These are phyloP conservation scores for Allium cepa DNA, from an alignment of 106 monocot genomes.

Conservation along the genomic window DNA sequence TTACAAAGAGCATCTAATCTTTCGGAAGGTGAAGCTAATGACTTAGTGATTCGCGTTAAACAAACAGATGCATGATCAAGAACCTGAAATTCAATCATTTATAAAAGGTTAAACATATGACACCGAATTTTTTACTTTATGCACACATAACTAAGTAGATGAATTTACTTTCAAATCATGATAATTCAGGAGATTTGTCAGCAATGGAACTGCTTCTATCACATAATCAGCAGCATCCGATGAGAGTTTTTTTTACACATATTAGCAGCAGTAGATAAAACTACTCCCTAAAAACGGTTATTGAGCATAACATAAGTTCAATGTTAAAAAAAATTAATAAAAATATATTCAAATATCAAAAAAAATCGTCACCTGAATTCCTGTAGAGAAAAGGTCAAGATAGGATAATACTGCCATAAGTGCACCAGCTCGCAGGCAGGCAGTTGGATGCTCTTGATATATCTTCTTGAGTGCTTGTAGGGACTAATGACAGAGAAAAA, in stretches of 20 bases:
- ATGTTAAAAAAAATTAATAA: neutral
- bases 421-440: conserved; percentile 94
- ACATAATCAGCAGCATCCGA: conserved; percentile 99
- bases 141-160: neutral
- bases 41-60: conserved; percentile 76
- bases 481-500: conserved; percentile 36
- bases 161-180: conserved; percentile 80
- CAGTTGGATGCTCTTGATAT: conserved; percentile 92
- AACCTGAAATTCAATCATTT: conserved; percentile 35
- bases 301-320: neutral
- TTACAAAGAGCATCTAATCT: conserved; percentile 87
- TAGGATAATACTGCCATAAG: conserved; percentile 99
- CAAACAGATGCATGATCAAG: conserved; percentile 83
- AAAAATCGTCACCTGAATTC: conserved; percentile 66
- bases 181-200: conserved; percentile 90
- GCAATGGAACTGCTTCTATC: conserved; percentile 97
- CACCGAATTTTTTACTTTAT: neutral
- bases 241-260: conserved; percentile 96
- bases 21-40: conserved; percentile 78
- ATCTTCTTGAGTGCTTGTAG: conserved; percentile 99
- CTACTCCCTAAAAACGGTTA: conserved; percentile 64
- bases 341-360: neutral
- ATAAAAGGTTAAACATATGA: neutral
- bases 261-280: conserved; percentile 95
- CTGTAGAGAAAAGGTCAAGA: conserved; percentile 98